Evolutionary conservation across 148 eudicot species (phyloP).

Genomic region (Salicornia ramosissima): DNA sequence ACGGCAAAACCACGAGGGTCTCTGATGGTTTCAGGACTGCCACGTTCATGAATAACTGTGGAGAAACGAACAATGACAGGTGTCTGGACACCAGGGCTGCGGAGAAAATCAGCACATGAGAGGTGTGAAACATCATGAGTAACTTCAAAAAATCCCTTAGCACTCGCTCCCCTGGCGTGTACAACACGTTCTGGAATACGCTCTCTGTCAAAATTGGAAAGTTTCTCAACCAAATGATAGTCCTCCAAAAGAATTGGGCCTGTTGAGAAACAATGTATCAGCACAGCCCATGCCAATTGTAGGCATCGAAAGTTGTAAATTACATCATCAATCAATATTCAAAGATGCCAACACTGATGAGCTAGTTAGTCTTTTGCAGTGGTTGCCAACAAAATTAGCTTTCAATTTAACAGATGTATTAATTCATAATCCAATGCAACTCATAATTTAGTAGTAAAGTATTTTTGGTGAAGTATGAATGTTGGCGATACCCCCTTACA

Average conservation of each 20-base stretch:
- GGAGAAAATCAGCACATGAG: slow-evolving; percentile 85
- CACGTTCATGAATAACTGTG: slow-evolving; percentile 96
- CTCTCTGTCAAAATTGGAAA: slow-evolving; percentile 72
- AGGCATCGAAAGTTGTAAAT: neutral
- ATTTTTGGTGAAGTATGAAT: too few species aligned
- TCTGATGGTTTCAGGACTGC: slow-evolving; percentile 91
- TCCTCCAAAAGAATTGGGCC: slow-evolving; percentile 81
- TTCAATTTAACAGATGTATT: too few species aligned
- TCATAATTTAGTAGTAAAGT: too few species aligned
- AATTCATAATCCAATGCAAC: too few species aligned
- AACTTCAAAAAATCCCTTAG: slow-evolving; percentile 83
- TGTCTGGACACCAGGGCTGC: slow-evolving; percentile 92
- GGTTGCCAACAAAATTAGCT: too few species aligned
- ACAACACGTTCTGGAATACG: slow-evolving; percentile 85
- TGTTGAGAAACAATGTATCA: slow-evolving; percentile 21
- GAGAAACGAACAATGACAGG: slow-evolving; percentile 95
- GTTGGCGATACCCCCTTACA: too few species aligned
- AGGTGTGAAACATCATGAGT: slow-evolving; percentile 82
- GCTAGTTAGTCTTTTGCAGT: too few species aligned
- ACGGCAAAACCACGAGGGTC: slow-evolving; percentile 97
- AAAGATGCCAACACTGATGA: too few species aligned
- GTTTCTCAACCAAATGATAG: slow-evolving; percentile 70
- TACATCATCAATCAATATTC: neutral
- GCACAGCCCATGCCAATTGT: neutral
- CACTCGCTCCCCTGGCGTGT: slow-evolving; percentile 78